Base-by-base conservation (phyloP, 2,329 filamentous ascomycete species). In the Juglanconis sp. region DNA sequence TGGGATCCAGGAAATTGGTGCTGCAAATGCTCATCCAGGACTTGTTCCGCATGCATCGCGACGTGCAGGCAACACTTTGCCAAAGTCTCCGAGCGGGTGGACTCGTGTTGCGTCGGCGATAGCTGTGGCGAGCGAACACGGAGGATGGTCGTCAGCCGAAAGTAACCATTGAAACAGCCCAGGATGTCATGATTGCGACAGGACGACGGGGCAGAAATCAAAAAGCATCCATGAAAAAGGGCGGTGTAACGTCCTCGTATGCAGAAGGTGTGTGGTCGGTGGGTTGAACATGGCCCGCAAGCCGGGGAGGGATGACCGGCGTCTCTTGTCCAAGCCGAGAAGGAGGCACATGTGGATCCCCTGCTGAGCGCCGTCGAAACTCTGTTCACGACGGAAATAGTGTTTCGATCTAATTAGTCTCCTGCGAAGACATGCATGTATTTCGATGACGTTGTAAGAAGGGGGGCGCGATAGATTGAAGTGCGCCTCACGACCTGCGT, bases 381-480 rank as follows among this genome's bases (percentile, higher is more conserved):
- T 55, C 52, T 52, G 40, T 53, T 36, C 46, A 50, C 53, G 35
- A 57, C 57, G 57, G 53, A 60, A 49, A 59, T 60, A 60, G 60
- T 51, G 56, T 62, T 52, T 31, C 36, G 52, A 53, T 60, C 48
- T 56, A 59, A 53, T 53, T 40, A 56, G 56, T 49, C 52, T 40
- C 30, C 47, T 53, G 40, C 11, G 40, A 35, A 52, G 35, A 62
- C 48, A 47, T 56, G 53, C 56, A 59, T 53, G 47, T 48, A 44
- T 56, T 49, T 59, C 60, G 53, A 62, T 60, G 61, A 63, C 54
- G 61, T 57, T 53, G 61, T 44, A 38, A 42, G 32, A 57, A 56
- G 56, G 51, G 46, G 53, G 38, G 49, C 10, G 55, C 53, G 57
- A 56, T 59, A 60, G 60, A 56, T 58, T 55, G 51, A 49, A 56